Conservation (phyloP, 106 monocot genomes). For the Iris macrosiphon region DNA sequence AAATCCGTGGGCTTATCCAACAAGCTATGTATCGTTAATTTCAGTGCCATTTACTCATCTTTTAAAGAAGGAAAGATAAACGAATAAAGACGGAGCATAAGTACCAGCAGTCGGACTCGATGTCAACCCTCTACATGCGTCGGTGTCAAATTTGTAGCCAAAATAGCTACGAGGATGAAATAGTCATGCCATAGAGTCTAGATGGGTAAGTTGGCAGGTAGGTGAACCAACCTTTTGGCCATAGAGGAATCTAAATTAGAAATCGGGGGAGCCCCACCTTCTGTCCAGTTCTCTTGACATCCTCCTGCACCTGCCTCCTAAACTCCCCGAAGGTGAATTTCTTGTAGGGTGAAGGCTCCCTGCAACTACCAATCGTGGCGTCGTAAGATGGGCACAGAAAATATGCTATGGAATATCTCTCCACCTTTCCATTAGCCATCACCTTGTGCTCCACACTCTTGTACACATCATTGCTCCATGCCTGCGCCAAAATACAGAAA, state of each 20-base stretch:
- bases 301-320: slow-evolving; percentile 57
- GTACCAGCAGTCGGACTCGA: too few relatives aligned
- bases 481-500: slow-evolving; percentile 11
- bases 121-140: too few relatives aligned
- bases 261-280: slow-evolving; percentile 68
- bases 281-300: slow-evolving; percentile 49
- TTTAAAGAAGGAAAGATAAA: too few relatives aligned
- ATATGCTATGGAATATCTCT: slow-evolving; percentile 42
- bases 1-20: too few relatives aligned
- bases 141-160: too few relatives aligned
- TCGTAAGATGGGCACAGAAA: slow-evolving; percentile 45
- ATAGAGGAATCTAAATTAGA: slow-evolving; percentile 29
- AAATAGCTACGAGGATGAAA: too few relatives aligned
- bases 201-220: too few relatives aligned
- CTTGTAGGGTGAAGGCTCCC: slow-evolving; percentile 26
- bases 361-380: slow-evolving; percentile 23
- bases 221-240: too few relatives aligned
- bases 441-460: slow-evolving; percentile 48
- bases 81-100: too few relatives aligned
- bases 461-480: slow-evolving; percentile 46
- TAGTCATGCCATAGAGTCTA: too few relatives aligned
- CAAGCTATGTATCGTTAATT: too few relatives aligned
- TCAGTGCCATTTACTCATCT: too few relatives aligned
- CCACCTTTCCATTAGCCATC: slow-evolving; percentile 21
- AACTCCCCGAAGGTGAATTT: slow-evolving; percentile 67